Evolutionary conservation across 1,284 basidiomycete genomes (phyloP).

Genomic region (Cerioporus squamosus): DNA sequence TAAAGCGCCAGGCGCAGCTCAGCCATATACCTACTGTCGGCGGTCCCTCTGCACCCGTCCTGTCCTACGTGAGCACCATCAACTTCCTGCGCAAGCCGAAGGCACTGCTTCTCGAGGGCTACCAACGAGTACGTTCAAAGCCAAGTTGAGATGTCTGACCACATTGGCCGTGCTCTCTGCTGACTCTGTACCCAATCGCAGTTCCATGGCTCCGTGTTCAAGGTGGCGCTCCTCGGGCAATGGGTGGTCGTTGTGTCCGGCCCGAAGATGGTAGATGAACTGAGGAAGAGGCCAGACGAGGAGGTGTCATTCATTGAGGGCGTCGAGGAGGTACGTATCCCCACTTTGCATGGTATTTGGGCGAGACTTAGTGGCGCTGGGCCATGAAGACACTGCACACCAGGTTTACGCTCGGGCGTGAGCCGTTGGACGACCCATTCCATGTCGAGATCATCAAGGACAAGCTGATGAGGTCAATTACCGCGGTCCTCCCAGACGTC

Average conservation of each 20-base stretch:
- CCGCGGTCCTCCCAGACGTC: slow-evolving; percentile 29
- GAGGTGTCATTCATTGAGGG: slow-evolving; percentile 42
- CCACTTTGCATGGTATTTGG: no score
- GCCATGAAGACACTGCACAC: slow-evolving; percentile 3
- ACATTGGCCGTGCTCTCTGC: background rate
- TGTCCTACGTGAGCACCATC: slow-evolving; percentile 28
- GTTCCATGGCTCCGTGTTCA: slow-evolving; percentile 44
- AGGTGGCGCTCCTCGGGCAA: slow-evolving; percentile 39
- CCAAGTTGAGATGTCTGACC: background rate
- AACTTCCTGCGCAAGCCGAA: slow-evolving; percentile 17
- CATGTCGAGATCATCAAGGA: slow-evolving; percentile 31
- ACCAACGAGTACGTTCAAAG: slow-evolving; percentile 13
- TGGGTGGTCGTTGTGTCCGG: slow-evolving; percentile 47
- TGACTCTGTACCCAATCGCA: slow-evolving; percentile 14
- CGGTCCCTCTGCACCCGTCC: slow-evolving; percentile 22
- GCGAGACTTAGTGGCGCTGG: no score
- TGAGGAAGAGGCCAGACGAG: slow-evolving; percentile 43
- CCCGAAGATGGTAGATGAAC: slow-evolving; percentile 42
- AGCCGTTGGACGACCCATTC: slow-evolving; percentile 26
- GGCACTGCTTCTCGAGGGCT: slow-evolving; percentile 26
- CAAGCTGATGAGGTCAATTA: slow-evolving; percentile 29
- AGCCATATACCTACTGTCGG: slow-evolving; percentile 34
- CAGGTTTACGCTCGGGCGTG: slow-evolving; percentile 3
- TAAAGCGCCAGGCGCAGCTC: slow-evolving; percentile 2
- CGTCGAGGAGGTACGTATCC: slow-evolving; percentile 26